These are phyloP conservation scores for Fusarium sp. DNA, from an alignment of 2,329 filamentous ascomycete species.

Conservation along the genomic window DNA sequence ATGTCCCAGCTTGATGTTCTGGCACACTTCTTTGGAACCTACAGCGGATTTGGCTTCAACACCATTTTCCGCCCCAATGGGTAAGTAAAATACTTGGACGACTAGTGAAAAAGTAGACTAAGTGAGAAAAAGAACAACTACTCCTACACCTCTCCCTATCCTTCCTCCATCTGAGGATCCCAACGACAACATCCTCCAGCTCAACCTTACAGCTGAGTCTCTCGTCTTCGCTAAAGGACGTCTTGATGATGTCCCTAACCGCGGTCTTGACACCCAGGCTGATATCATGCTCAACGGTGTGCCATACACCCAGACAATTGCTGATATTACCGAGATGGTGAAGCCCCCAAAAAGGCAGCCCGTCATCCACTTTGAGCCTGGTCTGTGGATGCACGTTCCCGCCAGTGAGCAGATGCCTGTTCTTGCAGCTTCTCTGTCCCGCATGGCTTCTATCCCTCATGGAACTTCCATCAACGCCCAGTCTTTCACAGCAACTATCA, in stretches of 20 bases:
- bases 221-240: slow-evolving; percentile 46
- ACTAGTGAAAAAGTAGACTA: not conserved
- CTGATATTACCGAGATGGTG: slow-evolving; percentile 45
- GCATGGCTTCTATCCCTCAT: slow-evolving; percentile 56
- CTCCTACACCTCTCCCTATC: slow-evolving; percentile 24
- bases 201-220: slow-evolving; percentile 52
- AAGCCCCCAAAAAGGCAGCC: slow-evolving; percentile 31
- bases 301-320: slow-evolving; percentile 49
- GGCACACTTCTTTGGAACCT: slow-evolving; percentile 42
- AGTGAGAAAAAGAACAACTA: slow-evolving; percentile 7
- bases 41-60: slow-evolving; percentile 50
- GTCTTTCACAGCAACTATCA: slow-evolving; percentile 34
- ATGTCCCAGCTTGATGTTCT: slow-evolving; percentile 37
- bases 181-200: slow-evolving; percentile 48
- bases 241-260: slow-evolving; percentile 50
- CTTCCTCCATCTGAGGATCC: slow-evolving; percentile 17
- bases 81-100: not conserved
- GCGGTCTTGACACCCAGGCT: slow-evolving; percentile 46
- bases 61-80: slow-evolving; percentile 51
- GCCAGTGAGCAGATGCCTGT: slow-evolving; percentile 34
- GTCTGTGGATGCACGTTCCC: slow-evolving; percentile 53
- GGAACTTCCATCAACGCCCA: slow-evolving; percentile 56
- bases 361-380: slow-evolving; percentile 54
- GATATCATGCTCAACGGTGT: slow-evolving; percentile 51
- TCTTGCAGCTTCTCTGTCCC: slow-evolving; percentile 41